These are phyloP conservation scores for Kalmusia sp. DNA, from an alignment of 2,329 filamentous ascomycete species.

Conservation along the genomic window DNA sequence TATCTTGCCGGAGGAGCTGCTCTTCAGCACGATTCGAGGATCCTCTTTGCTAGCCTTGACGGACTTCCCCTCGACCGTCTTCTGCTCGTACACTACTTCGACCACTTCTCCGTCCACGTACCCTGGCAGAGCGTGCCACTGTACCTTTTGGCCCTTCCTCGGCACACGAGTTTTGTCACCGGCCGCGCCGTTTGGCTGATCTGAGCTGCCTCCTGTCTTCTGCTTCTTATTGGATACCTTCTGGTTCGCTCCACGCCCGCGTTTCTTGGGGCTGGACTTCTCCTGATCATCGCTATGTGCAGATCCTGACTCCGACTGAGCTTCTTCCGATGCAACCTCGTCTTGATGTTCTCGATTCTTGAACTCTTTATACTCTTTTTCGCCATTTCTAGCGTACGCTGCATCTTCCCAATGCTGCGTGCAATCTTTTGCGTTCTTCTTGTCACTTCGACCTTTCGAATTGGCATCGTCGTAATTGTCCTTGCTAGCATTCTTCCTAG, in stretches of 20 bases:
- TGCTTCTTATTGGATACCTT: conserved; percentile 45
- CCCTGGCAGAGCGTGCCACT: conserved; percentile 51
- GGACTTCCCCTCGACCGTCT: conserved; percentile 50
- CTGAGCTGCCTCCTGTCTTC: conserved; percentile 34
- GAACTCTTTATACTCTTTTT: conserved; percentile 37
- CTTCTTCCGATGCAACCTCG: conserved; percentile 13
- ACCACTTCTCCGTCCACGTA: conserved; percentile 52
- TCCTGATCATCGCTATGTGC: conserved; percentile 12
- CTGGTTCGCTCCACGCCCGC: conserved; percentile 35
- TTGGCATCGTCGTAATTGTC: conserved; percentile 22
- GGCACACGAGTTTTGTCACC: conserved; percentile 50
- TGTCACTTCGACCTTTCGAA: conserved; percentile 14
- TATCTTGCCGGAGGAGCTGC: conserved; percentile 48
- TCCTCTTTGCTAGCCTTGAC: conserved; percentile 53
- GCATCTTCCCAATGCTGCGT: conserved; percentile 42
- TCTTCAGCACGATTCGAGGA: conserved; percentile 52
- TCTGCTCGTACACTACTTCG: conserved; percentile 50
- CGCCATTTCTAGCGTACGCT: conserved; percentile 29
- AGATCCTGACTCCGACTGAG: conserved; percentile 11
- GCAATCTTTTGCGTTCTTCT: conserved; percentile 35
- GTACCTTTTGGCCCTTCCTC: conserved; percentile 49
- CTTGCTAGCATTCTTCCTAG: conserved; percentile 47
- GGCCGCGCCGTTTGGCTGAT: conserved; percentile 23
- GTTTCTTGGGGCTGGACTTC: conserved; percentile 19
- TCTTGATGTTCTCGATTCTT: conserved; percentile 23